Base-by-base conservation (phyloP, 441 rosid genomes). In the Populus hybrid region DNA sequence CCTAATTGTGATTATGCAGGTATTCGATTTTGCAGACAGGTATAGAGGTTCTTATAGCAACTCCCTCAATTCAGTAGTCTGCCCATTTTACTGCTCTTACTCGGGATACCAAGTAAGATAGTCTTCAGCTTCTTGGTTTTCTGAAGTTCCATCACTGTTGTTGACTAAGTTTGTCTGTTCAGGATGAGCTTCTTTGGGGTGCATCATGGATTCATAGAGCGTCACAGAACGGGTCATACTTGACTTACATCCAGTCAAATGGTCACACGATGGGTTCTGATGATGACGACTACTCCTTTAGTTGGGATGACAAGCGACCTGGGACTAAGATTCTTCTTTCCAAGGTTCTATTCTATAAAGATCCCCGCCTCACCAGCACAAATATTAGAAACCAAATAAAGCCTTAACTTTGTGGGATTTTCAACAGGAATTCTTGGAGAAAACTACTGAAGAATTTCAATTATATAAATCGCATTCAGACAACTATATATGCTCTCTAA, bases 101-200 rank as follows among this genome's bases (percentile, higher is more conserved):
- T 91, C 95, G 11, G 95, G 95, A 76, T 88, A 84, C 86, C 86
- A 85, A 29, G 92, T 88, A 79, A 83, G 77, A 68, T 42, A 9
- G 31, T 50, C 4, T 42, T 18, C 14, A 36, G 7, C 26, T 26
- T 36, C 29, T 64, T 66, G 5, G 23, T 18, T 71, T 3, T 11
- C 40, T 26, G 21, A 42, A 20, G 12, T 6, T 21, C 65, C 63
- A 45, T 12, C 16, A 56, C 24, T 42, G 23, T 33, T 59, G 64
- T 71, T 74, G 24, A 81, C 21, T 29, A 9, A 45, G 29, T 40
- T 72, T 20, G 68, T 45, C 7, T 20, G n/a, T 23, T 69, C 72
- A 93, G 98, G 98, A 93, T 75, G 98, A 94, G 87, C 88, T 93
- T 79, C 89, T 94, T 4, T 94, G 97, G 98, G 95, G 95, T 10